Evolutionary conservation across 2,329 filamentous ascomycete species (phyloP).

Genomic region (Penicillium capsulatum): DNA sequence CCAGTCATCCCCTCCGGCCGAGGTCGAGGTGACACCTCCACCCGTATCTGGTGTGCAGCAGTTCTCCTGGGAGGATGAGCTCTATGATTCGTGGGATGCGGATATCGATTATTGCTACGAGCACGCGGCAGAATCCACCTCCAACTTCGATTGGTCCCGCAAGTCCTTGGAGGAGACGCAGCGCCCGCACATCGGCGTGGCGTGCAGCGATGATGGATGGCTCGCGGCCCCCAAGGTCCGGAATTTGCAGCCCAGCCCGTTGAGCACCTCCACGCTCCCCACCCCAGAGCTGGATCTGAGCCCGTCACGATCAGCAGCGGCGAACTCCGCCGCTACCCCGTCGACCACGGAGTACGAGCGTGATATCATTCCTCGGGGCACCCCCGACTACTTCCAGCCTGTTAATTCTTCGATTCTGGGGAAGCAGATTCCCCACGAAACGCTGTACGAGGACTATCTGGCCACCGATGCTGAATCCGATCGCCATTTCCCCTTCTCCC

Average conservation of each 20-base stretch:
- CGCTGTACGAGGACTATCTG: conserved; percentile 40
- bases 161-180: conserved; percentile 32
- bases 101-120: conserved; percentile 62
- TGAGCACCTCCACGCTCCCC: conserved; percentile 24
- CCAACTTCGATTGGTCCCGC: conserved; percentile 56
- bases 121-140: conserved; percentile 57
- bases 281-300: conserved; percentile 34
- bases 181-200: conserved; percentile 13
- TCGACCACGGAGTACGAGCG: conserved; percentile 27
- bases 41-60: conserved; percentile 16
- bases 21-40: conserved; percentile 14
- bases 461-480: conserved; percentile 46
- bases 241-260: conserved; percentile 19
- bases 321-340: conserved; percentile 30
- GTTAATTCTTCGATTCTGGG: conserved; percentile 30
- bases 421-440: conserved; percentile 33
- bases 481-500: conserved; percentile 45
- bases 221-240: conserved; percentile 10
- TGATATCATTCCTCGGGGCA: conserved; percentile 22
- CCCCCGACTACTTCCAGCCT: conserved; percentile 32
- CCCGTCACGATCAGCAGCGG: conserved; percentile 28
- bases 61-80: conserved; percentile 25
- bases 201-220: conserved; percentile 13
- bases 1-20: conserved; percentile 12
- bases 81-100: conserved; percentile 54